Evolutionary conservation across 768 basidiomycete genomes (phyloP), one percentile per base, ranked within the genome.

Genomic region (Boletus rubropictus): DNA sequence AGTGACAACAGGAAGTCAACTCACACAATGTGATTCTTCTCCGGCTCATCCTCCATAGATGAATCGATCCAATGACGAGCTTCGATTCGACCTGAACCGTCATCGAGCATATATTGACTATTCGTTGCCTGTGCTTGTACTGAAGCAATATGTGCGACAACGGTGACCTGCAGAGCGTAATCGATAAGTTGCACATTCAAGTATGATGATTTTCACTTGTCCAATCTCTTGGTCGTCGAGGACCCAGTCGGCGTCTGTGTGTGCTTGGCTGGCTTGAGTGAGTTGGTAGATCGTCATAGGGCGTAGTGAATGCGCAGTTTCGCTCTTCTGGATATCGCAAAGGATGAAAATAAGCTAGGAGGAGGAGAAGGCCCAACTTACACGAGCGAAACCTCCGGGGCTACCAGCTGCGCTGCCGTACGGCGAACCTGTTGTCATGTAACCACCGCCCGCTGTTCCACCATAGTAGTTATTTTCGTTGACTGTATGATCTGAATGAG

Each of bases 171-270:
- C 2, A 45, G 11, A 22, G 22, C 35, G 31, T 20, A 7, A 22
- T 42, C 3, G 53, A 24, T 27, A 39, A 10, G 15, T 8, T 60
- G 53, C 10, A 29, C 32, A 20, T 25, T 36, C n/a, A 22, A 6
- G 15, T 9, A 18, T 2, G 8, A 17, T 9, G 2, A 7, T 2
- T 27, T 71, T 51, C 53, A 89, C 94, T 65, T 90, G 89, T 39
- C 86, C 86, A 48, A 93, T 73, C 52, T 93, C 87, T 4, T 75
- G 68, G 24, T 82, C 86, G 48, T 92, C 92, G 28, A 98, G 72
- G 49, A 74, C 74, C 82, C 91, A 96, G 48, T 94, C 90, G 2
- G 89, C 85, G 55, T 97, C 94, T 1, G 85, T 74, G 61, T 95
- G 89, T 5, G 83, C 75, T 71, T 94, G 92, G n/a, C 70, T 74